Conservation (phyloP, 768 basidiomycete species). For the Holtermannia corniformis region DNA sequence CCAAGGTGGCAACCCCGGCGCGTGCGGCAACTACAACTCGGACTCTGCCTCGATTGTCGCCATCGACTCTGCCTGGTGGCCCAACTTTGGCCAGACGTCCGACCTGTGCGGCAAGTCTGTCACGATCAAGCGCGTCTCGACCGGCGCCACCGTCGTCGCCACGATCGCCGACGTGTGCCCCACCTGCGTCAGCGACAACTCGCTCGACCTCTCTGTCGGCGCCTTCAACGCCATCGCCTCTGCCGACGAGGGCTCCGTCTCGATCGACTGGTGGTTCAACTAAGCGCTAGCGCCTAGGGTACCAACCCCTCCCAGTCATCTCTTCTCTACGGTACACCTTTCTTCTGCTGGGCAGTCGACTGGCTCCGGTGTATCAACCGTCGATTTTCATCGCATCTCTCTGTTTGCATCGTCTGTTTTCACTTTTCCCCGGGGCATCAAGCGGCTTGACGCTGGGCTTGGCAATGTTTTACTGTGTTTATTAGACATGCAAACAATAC, state of each 20-base stretch:
- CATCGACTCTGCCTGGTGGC: constrained; percentile 45
- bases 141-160: constrained; percentile 54
- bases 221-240: constrained; percentile 57
- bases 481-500: too few relatives aligned
- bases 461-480: neutral
- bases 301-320: neutral
- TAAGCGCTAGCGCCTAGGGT: constrained; percentile 4
- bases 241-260: constrained; percentile 49
- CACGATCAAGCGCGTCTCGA: constrained; percentile 54
- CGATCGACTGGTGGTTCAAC: constrained; percentile 41
- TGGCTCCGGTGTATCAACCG: neutral
- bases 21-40: constrained; percentile 57
- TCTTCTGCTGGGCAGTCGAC: neutral
- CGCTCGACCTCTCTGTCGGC: constrained; percentile 49
- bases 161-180: constrained; percentile 74
- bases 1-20: constrained; percentile 65
- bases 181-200: constrained; percentile 56
- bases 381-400: neutral
- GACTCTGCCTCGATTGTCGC: constrained; percentile 48
- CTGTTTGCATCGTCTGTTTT: neutral
- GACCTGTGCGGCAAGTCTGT: constrained; percentile 59
- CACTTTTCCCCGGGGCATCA: neutral
- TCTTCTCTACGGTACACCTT: neutral
- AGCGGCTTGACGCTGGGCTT: neutral
- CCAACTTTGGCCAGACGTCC: constrained; percentile 42